A percentile compares a stretch with the other conserved stretches of the same genome.
phyloP scores from a whole-genome alignment of 345 rosid genomes.

The Diplotaxis tenuifolia region DNA sequence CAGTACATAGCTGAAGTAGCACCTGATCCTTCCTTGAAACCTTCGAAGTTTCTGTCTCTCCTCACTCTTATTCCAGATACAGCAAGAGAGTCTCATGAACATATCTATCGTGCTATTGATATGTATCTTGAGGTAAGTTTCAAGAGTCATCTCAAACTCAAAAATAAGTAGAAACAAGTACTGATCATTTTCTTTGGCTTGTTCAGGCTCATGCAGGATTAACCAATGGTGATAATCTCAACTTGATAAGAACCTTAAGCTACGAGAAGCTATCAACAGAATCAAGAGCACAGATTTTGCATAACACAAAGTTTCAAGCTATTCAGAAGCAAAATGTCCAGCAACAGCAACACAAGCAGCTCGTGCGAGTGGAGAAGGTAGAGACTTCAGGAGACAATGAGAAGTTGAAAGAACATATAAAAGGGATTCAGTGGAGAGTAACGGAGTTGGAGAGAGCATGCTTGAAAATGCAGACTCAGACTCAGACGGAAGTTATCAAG shows the following conservation, averaged over 20 bases:
- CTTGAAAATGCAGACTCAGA: constrained; percentile 73
- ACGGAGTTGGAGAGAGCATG: constrained; percentile 82
- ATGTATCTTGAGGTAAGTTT: constrained; percentile 72
- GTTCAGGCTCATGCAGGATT: constrained; percentile 67
- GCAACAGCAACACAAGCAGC: constrained; percentile 18
- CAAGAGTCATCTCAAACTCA: not conserved
- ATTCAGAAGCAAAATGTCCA: constrained; percentile 41
- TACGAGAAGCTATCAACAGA: constrained; percentile 66
- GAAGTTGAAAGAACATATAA: constrained; percentile 55
- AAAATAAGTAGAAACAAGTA: not conserved
- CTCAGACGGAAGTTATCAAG: constrained; percentile 62
- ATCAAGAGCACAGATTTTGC: constrained; percentile 55
- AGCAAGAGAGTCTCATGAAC: constrained; percentile 63
- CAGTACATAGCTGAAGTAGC: constrained; percentile 84
- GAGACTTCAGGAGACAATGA: constrained; percentile 44
- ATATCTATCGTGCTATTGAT: constrained; percentile 66
- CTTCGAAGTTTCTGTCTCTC: constrained; percentile 67
- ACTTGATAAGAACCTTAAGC: constrained; percentile 52
- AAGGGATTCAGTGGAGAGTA: constrained; percentile 83
- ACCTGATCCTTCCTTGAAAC: constrained; percentile 74
- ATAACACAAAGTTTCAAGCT: constrained; percentile 55
- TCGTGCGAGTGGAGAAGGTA: constrained; percentile 44
- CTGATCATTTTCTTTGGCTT: not conserved
- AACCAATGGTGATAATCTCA: constrained; percentile 67
- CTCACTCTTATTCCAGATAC: constrained; percentile 60